Conservation (phyloP, 768 basidiomycete genomes). For the Suillus decipiens region DNA sequence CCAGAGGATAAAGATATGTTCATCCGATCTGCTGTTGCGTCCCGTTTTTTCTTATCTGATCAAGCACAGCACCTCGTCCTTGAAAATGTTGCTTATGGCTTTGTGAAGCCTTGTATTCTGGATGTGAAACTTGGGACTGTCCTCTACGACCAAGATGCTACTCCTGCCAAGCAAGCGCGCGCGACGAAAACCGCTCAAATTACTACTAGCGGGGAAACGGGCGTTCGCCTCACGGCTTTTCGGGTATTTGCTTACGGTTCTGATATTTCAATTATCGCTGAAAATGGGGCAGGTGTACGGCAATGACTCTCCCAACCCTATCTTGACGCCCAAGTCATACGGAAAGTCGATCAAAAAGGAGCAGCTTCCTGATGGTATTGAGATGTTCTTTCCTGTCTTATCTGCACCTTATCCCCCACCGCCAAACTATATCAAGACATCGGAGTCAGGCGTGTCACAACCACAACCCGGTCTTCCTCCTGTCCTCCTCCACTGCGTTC, state of each 20-base stretch:
- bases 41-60: neutral
- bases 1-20: constrained; percentile 48
- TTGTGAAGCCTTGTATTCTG: constrained; percentile 80
- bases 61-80: constrained; percentile 72
- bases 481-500: constrained; percentile 54
- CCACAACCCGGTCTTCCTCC: constrained; percentile 53
- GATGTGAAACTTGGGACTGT: constrained; percentile 94
- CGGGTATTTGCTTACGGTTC: constrained; percentile 52
- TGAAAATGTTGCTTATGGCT: constrained; percentile 77
- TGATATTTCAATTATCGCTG: constrained; percentile 6
- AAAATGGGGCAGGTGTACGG: constrained; percentile 64
- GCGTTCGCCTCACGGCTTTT: constrained; percentile 86
- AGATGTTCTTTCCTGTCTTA: constrained; percentile 72
- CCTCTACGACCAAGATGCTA: constrained; percentile 71
- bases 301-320: constrained; percentile 50
- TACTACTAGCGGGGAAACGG: constrained; percentile 76
- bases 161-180: constrained; percentile 72
- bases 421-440: neutral
- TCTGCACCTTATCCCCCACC: constrained; percentile 14
- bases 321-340: constrained; percentile 71
- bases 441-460: constrained; percentile 16
- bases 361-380: constrained; percentile 76
- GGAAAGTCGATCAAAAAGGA: constrained; percentile 72
- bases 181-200: constrained; percentile 71
- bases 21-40: neutral